Percentiles rank a stretch among this genome's conserved stretches.
phyloP scores from a whole-genome alignment of 2,329 filamentous ascomycete species.

The Geosmithia morbida region DNA sequence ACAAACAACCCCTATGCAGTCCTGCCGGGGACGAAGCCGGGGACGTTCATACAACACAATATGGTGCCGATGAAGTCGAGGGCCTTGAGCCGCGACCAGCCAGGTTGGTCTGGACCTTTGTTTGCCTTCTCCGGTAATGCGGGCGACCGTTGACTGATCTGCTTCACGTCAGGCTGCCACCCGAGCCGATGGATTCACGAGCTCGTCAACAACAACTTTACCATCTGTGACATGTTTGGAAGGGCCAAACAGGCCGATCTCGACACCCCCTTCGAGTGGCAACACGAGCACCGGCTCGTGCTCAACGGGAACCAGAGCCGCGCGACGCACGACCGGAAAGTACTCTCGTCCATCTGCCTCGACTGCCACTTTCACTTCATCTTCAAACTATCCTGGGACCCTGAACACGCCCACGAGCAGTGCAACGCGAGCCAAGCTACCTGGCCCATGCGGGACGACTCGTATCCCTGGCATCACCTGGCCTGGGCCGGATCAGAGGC shows the following conservation, averaged over 20 bases:
- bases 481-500: conserved; percentile 17
- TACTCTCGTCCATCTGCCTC: conserved; percentile 22
- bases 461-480: conserved; percentile 24
- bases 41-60: conserved; percentile 14
- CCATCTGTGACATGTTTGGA: conserved; percentile 19
- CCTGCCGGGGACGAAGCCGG: conserved; percentile 15
- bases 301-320: conserved; percentile 25
- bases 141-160: conserved; percentile 4
- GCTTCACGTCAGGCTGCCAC: conserved; percentile 14
- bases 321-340: conserved; percentile 8
- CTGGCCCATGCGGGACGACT: conserved; percentile 18
- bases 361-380: conserved; percentile 27
- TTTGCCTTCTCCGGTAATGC: not conserved
- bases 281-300: conserved; percentile 19
- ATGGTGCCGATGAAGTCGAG: conserved; percentile 16
- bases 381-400: conserved; percentile 20
- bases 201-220: conserved; percentile 20
- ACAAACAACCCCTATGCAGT: conserved; percentile 11
- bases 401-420: conserved; percentile 9
- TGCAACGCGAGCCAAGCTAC: conserved; percentile 16
- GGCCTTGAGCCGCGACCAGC: conserved; percentile 8
- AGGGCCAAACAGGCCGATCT: conserved; percentile 14
- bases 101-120: conserved; percentile 10
- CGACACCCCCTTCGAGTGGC: conserved; percentile 16
- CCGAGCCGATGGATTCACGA: conserved; percentile 27